Base-by-base conservation (phyloP, 768 basidiomycete genomes). In the Obba rivulosa region DNA sequence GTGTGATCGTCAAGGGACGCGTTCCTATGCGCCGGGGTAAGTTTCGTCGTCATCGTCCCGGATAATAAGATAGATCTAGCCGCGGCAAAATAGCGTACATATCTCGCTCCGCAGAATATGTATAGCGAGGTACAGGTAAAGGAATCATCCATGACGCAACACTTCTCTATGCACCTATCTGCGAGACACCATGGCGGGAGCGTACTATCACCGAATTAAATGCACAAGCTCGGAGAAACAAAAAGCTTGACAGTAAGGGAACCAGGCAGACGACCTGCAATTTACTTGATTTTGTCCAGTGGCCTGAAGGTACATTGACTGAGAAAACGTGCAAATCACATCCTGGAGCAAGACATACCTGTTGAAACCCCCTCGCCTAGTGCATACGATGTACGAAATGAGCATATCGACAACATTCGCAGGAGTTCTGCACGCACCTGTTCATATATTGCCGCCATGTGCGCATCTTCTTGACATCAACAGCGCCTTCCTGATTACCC, bases 391-490 rank as follows among this genome's bases (percentile, higher is more conserved):
- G 25, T 47, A 24, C 23, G 18, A 48, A 53, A 36, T 42, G 55
- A 46, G 47, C 41, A 9, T 49, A 48, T 48, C 54, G 22, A 57
- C 23, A 53, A 38, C 45, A 41, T 50, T 38, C 8, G 34, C 53
- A 22, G n/a, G 43, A 25, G 17, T 46, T 28, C 39, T 11, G 38
- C 21, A 49, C 75, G 41, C 57, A 83, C 81, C 92, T 79, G 66
- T 97, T 97, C 95, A 99, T 99, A 66, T 99, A 99, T 67, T 98
- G 95, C 55, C 92, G 76, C 94, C 92, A 95, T 21, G 91, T 94
- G 51, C 92, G 74, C 48, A 79, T 79, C 69, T 91, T 92, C 76
- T 88, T 92, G 57, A 86, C 66, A 46, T 79, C 66, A 31, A 73
- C 76, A 34, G 51, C 58, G 38, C 85, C 87, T 52, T 87, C 85